Evolutionary conservation across 2,329 filamentous ascomycete genomes (phyloP), one percentile per base, ranked within the genome.

Genomic region (Paracoccidioides brasiliensis): DNA sequence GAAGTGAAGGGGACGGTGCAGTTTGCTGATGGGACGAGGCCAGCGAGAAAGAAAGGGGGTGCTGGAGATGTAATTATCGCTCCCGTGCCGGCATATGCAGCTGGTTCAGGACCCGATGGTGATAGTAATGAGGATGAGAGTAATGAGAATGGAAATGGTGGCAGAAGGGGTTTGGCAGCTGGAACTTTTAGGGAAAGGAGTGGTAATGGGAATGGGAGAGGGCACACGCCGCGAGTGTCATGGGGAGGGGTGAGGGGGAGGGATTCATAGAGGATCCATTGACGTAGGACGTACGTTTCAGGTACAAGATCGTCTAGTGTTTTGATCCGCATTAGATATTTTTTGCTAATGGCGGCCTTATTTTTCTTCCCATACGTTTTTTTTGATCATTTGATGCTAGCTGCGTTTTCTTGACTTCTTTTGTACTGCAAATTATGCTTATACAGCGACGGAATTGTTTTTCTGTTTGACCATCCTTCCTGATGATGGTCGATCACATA

Each of bases 21-120:
- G 38, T 69, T 71, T 50, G 67, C 68, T 0, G 68, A 70, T 52
- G 64, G 62, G 2, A 63, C 64, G 12, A 64, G 63, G 41, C 63
- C 66, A 5, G 61, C 65, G 6, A 64, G 59, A 12, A 63, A 60
- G 12, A 61, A 58, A 56, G 58, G 37, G 44, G 56, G 43, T 6
- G 61, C 57, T 10, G 60, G 52, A 15, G 45, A 30, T 37, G 58
- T 44, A 35, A 45, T 59, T 28, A 60, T 56, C 0, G 56, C 58
- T 0, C 37, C 53, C 1, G 49, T 58, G 10, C 9, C 38, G 7
- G 50, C 56, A 12, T 41, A 28, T 10, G 45, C 45, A n/a, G 38
- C 22, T 49, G 33, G 30, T 41, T 15, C 51, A 5, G 28, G 50
- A 10, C 4, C 44, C 33, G 46, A 28, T 40, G 53, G 30, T 42